These are phyloP conservation scores for Wallacemonas sp. DNA, from an alignment of 208 protist species.

Conservation along the genomic window DNA sequence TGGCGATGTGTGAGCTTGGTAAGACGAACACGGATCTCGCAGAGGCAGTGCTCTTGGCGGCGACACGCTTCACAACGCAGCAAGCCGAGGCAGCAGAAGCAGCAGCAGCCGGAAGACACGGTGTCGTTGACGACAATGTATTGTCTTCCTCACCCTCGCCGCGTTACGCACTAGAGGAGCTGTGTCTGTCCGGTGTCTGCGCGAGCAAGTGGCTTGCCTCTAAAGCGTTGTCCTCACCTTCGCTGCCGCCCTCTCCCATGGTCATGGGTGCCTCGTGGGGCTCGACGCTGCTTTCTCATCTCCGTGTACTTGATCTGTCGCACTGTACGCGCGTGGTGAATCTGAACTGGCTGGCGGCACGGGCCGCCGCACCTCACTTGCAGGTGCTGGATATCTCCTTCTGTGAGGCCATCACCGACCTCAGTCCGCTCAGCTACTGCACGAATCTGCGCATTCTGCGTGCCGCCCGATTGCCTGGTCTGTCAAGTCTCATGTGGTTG, in stretches of 20 bases:
- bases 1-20: neutral
- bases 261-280: neutral
- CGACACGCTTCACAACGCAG: neutral
- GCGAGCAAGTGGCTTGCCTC: too few relatives aligned
- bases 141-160: neutral
- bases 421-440: constrained; percentile 18
- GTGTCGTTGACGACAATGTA: neutral
- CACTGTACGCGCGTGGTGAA: neutral
- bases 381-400: constrained; percentile 10
- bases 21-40: neutral
- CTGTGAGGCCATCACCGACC: constrained; percentile 13
- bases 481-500: constrained; percentile 7
- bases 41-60: neutral
- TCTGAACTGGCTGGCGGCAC: neutral
- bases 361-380: neutral
- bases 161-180: constrained; percentile 3
- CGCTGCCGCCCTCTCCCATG: too few relatives aligned
- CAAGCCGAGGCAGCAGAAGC: neutral
- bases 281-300: constrained; percentile 5
- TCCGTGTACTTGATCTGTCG: constrained; percentile 8
- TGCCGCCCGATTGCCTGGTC: neutral
- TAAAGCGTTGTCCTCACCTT: too few relatives aligned
- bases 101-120: neutral
- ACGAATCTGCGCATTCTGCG: constrained; percentile 4
- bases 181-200: neutral